Evolutionary conservation across 768 basidiomycete genomes (phyloP).

Genomic region (Suillus luteus): DNA sequence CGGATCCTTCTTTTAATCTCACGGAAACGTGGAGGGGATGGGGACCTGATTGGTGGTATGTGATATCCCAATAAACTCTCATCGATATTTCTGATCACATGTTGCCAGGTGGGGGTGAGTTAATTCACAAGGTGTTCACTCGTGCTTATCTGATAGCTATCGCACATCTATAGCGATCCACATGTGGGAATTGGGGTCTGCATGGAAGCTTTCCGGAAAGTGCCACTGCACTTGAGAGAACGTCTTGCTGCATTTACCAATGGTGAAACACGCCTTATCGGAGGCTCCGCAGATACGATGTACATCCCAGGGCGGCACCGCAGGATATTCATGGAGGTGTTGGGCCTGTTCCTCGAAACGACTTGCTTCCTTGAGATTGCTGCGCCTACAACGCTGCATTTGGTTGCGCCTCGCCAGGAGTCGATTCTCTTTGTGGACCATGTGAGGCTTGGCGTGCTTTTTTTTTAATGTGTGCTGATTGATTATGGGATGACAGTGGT

Average conservation of each 20-base stretch:
- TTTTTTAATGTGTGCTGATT: background rate
- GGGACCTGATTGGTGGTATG: slow-evolving; percentile 47
- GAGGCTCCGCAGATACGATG: slow-evolving; percentile 50
- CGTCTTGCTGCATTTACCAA: slow-evolving; percentile 38
- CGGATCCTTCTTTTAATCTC: slow-evolving; percentile 39
- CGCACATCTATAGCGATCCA: slow-evolving; percentile 35
- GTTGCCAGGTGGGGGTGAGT: slow-evolving; percentile 45
- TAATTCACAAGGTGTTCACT: background rate
- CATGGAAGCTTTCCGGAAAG: slow-evolving; percentile 41
- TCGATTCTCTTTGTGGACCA: slow-evolving; percentile 50
- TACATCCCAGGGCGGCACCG: slow-evolving; percentile 49
- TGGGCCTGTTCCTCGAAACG: slow-evolving; percentile 48
- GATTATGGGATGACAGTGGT: slow-evolving; percentile 35
- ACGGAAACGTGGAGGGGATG: slow-evolving; percentile 44
- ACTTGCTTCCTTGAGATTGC: slow-evolving; percentile 53
- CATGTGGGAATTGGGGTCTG: slow-evolving; percentile 47
- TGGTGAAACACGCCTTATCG: slow-evolving; percentile 41
- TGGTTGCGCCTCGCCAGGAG: slow-evolving; percentile 42
- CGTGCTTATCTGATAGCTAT: slow-evolving; percentile 6
- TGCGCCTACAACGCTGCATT: slow-evolving; percentile 45
- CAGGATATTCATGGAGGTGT: slow-evolving; percentile 40
- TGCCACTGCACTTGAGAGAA: slow-evolving; percentile 38
- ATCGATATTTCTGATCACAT: background rate
- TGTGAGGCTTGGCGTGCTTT: slow-evolving; percentile 25
- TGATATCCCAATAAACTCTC: slow-evolving; percentile 8